A percentile compares a stretch with the other conserved stretches of the same genome.
phyloP scores from a whole-genome alignment of 192 early-diverging fungal genomes.

The Coemansia sp. region DNA sequence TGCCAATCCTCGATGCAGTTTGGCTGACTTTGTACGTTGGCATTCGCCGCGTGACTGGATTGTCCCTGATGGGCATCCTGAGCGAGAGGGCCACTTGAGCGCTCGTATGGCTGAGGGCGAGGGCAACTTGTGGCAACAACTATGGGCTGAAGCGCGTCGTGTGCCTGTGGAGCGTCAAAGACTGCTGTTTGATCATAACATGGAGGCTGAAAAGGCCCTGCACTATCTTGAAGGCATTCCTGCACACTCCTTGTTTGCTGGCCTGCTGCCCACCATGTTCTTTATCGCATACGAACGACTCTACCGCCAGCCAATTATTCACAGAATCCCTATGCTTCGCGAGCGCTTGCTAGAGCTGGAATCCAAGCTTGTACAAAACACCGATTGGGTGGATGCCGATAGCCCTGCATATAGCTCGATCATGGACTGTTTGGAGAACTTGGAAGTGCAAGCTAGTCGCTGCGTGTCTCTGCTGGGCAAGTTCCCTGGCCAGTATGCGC shows the following conservation, averaged over 20 bases:
- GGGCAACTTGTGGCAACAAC: slow-evolving; percentile 82
- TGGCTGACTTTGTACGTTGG: slow-evolving; percentile 94
- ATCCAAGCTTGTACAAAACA: slow-evolving; percentile 19
- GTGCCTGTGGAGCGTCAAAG: slow-evolving; percentile 71
- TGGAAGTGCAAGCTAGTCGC: slow-evolving; percentile 44
- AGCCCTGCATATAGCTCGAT: slow-evolving; percentile 37
- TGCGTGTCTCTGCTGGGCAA: slow-evolving; percentile 49
- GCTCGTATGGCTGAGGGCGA: slow-evolving; percentile 67
- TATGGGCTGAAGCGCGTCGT: slow-evolving; percentile 65
- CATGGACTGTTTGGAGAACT: slow-evolving; percentile 42
- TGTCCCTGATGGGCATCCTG: slow-evolving; percentile 54
- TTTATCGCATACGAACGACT: slow-evolving; percentile 76
- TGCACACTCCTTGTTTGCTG: slow-evolving; percentile 57
- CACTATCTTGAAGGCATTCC: slow-evolving; percentile 64
- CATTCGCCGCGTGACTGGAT: slow-evolving; percentile 94
- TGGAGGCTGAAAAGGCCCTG: slow-evolving; percentile 76
- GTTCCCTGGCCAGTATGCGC: slow-evolving; percentile 40
- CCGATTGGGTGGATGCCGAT: slow-evolving; percentile 33
- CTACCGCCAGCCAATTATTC: slow-evolving; percentile 39
- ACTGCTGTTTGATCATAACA: slow-evolving; percentile 73
- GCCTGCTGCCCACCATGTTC: slow-evolving; percentile 70
- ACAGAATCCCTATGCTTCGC: slow-evolving; percentile 28
- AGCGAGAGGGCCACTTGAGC: slow-evolving; percentile 58
- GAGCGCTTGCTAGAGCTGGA: slow-evolving; percentile 19
- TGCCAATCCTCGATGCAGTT: slow-evolving; percentile 72